Evolutionary conservation across 2,329 filamentous ascomycete species (phyloP), one percentile per base, ranked within the genome.

Genomic region (Helicocarpus griseus): DNA sequence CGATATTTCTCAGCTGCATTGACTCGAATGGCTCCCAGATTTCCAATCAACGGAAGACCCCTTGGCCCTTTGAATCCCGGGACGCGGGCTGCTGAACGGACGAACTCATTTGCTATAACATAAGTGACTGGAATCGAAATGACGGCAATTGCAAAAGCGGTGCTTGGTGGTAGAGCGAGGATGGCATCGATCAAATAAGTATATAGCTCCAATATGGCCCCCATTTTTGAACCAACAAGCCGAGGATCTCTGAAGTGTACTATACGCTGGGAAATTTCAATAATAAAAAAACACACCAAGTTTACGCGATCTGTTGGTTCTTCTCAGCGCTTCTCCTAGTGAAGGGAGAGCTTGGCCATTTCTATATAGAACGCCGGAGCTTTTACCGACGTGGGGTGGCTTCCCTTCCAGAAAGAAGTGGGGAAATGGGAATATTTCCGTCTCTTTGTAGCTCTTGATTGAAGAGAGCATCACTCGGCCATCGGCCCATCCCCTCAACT

Each of bases 1-100:
- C 77, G 73, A 58, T 81, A 81, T 60, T 78, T 75, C 52, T 80
- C 77, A 0, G 78, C 75, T 0, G 78, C 78, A 54, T 80, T 77
- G 48, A 69, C 65, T 4, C 76, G 72, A 28, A 81, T 80, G 35
- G 80, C 75, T 53, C 69, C 73, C 11, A 81, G 60, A 49, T 81
- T 80, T 9, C 78, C 78, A 39, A 81, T 74, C 36, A 81, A 51
- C 0, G 77, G 78, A 9, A 79, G 57, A 0, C 78, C 77, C 0
- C 61, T 56, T 0, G 78, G 78, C 0, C 78, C 78, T 5, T 66
- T 65, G 33, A 80, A 65, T 2, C 70, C 69, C 2, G 66, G 63
- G 21, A 80, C 69, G 7, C 77, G 70, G 11, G 69, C 72, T 17
- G 62, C 63, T 9, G 61, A 57, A 39, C 76, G 74, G 44, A 75